Percentiles rank a stretch among this genome's conserved stretches.
These are phyloP conservation scores for Nitzschia palea DNA, from an alignment of 108 stramenopile species.

Conservation along the genomic window DNA sequence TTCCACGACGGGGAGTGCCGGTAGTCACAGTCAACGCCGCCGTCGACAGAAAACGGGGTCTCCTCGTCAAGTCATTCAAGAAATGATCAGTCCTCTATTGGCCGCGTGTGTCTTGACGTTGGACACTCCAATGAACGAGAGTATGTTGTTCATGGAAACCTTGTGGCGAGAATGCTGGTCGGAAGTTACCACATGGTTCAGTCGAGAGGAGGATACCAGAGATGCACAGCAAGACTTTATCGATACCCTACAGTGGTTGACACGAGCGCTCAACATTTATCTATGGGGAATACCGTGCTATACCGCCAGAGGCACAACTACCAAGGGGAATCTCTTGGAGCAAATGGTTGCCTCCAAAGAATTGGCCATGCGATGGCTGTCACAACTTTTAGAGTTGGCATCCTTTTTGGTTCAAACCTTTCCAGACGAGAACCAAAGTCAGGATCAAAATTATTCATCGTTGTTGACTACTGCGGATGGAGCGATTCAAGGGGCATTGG, in stretches of 20 bases:
- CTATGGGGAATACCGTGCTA: conserved; percentile 17
- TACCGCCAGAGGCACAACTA: neutral
- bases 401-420: conserved; percentile 8
- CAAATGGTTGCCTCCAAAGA: conserved; percentile 22
- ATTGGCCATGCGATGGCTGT: conserved; percentile 34
- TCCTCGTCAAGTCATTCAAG: conserved; percentile 1
- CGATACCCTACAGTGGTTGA: conserved; percentile 30
- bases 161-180: conserved; percentile 35
- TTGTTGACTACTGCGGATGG: neutral
- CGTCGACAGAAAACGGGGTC: conserved; percentile 3
- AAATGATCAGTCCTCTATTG: conserved; percentile 39
- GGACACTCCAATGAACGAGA: conserved; percentile 1
- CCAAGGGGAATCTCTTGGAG: neutral
- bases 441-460: neutral
- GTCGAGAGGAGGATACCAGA: neutral
- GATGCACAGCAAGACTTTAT: conserved; percentile 9
- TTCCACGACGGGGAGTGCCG: neutral
- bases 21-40: neutral
- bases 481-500: neutral
- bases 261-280: conserved; percentile 28
- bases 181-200: neutral
- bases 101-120: conserved; percentile 26
- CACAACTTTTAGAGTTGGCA: conserved; percentile 32
- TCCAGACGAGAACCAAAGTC: neutral
- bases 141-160: conserved; percentile 34